These are phyloP conservation scores for Blastobotrys serpentis DNA, from an alignment of 1,139 yeast genomes.

Conservation along the genomic window DNA sequence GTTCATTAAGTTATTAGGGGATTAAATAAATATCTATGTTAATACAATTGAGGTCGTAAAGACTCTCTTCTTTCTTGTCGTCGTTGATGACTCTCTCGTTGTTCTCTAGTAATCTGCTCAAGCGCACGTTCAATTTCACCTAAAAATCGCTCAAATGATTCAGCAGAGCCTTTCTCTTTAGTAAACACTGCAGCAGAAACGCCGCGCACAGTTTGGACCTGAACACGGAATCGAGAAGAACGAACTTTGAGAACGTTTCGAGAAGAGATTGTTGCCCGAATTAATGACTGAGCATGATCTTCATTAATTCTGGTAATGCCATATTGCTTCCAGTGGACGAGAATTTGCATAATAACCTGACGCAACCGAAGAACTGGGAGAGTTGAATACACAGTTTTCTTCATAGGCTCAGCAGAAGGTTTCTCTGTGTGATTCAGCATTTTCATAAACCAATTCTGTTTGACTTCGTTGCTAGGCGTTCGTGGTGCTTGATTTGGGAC, in stretches of 20 bases:
- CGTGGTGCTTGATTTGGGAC: slow-evolving; percentile 20
- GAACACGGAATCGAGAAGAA: slow-evolving; percentile 35
- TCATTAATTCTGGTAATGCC: slow-evolving; percentile 36
- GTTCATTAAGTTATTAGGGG: slow-evolving; percentile 4
- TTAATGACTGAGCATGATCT: slow-evolving; percentile 29
- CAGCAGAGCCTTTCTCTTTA: slow-evolving; percentile 36
- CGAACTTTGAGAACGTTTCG: slow-evolving; percentile 38
- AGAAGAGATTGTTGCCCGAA: slow-evolving; percentile 37
- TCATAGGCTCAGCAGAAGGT: slow-evolving; percentile 7
- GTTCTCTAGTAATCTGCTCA: slow-evolving; percentile 11
- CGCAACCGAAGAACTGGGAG: slow-evolving; percentile 31
- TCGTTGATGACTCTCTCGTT: slow-evolving; percentile 2
- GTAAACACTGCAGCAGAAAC: slow-evolving; percentile 33
- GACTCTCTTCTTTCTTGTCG: neutral
- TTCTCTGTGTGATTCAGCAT: slow-evolving; percentile 28
- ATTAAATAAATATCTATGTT: slow-evolving; percentile 5
- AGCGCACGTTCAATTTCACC: slow-evolving; percentile 34
- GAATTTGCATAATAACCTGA: slow-evolving; percentile 34
- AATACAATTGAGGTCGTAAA: slow-evolving; percentile 7
- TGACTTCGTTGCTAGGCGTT: slow-evolving; percentile 28
- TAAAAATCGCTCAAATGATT: slow-evolving; percentile 35
- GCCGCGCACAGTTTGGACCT: slow-evolving; percentile 26
- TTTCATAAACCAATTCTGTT: slow-evolving; percentile 44
- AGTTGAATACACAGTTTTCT: slow-evolving; percentile 31
- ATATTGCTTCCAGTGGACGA: slow-evolving; percentile 39